Percentiles rank a stretch among this genome's conserved stretches.
These are phyloP conservation scores for Dendrocalamus sinicus DNA, from an alignment of 176 grass and related monocot species.

Conservation along the genomic window DNA sequence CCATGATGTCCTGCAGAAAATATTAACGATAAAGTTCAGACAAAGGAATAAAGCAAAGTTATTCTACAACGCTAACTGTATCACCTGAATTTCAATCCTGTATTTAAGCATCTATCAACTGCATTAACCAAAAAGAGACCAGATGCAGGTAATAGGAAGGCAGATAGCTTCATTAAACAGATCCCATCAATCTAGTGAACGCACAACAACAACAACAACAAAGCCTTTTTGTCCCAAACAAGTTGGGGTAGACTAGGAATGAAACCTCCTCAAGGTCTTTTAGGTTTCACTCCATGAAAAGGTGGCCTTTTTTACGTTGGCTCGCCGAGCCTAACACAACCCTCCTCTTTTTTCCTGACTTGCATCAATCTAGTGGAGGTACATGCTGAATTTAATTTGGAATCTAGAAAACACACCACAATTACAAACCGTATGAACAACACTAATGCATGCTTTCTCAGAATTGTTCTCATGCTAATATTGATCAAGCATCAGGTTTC, in stretches of 20 bases:
- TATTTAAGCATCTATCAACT: conserved; percentile 7
- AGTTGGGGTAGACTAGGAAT: too few species aligned
- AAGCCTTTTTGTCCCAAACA: too few species aligned
- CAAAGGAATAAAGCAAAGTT: conserved; percentile 17
- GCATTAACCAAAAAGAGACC: conserved; percentile 20
- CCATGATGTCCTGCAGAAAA: conserved; percentile 83
- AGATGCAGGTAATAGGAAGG: not conserved
- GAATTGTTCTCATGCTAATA: not conserved
- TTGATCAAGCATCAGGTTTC: not conserved
- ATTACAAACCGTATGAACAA: not conserved
- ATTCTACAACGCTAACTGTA: not conserved
- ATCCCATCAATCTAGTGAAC: conserved; percentile 5
- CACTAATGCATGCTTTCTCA: not conserved
- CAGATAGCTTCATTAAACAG: conserved; percentile 14
- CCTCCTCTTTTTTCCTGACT: too few species aligned
- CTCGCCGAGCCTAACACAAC: too few species aligned
- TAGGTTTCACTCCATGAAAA: too few species aligned
- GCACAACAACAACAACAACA: not conserved
- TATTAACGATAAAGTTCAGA: conserved; percentile 26
- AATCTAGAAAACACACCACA: not conserved
- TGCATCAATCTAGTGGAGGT: not conserved
- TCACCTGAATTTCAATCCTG: not conserved
- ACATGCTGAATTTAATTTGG: not conserved
- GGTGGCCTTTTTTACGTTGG: too few species aligned
- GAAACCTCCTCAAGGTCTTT: too few species aligned